Conservation (phyloP, 495 filamentous ascomycete species). For the Aspergillus olivimuriae region DNA sequence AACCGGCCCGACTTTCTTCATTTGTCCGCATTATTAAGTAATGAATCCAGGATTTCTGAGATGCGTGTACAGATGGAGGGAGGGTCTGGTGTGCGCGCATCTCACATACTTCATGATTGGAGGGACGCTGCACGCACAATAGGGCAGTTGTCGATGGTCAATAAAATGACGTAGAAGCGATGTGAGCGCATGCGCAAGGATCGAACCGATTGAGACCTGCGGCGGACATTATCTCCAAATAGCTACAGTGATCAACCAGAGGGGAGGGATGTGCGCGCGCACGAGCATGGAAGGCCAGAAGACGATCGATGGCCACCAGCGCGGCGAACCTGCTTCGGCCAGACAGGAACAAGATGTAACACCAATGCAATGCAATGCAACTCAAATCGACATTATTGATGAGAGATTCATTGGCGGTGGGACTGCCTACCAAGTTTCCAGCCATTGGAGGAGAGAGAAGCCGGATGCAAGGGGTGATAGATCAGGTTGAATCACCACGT, state of each 20-base stretch:
- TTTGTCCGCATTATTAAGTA: too few relatives aligned
- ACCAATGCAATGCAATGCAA: slow-evolving; percentile 25
- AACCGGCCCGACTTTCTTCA: too few relatives aligned
- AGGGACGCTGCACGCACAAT: neutral
- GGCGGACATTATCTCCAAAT: neutral
- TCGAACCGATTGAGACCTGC: neutral
- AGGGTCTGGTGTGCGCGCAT: too few relatives aligned
- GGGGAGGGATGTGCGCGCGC: neutral
- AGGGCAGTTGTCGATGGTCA: neutral
- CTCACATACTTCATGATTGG: neutral
- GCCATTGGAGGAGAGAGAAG: slow-evolving; percentile 8
- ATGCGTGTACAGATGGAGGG: too few relatives aligned
- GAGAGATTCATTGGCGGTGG: neutral
- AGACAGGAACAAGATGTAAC: slow-evolving; percentile 8
- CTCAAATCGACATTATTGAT: slow-evolving; percentile 17
- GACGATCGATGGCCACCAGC: neutral
- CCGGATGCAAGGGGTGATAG: slow-evolving; percentile 16
- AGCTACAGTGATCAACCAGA: neutral
- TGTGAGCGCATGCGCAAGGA: neutral
- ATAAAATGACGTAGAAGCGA: neutral
- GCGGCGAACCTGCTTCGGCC: slow-evolving; percentile 5
- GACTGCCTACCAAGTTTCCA: neutral
- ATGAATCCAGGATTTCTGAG: too few relatives aligned
- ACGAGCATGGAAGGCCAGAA: neutral
- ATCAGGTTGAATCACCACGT: slow-evolving; percentile 4